These are phyloP conservation scores for Cladochytrium tenue DNA, from an alignment of 371 early-diverging fungal genomes.

Conservation along the genomic window DNA sequence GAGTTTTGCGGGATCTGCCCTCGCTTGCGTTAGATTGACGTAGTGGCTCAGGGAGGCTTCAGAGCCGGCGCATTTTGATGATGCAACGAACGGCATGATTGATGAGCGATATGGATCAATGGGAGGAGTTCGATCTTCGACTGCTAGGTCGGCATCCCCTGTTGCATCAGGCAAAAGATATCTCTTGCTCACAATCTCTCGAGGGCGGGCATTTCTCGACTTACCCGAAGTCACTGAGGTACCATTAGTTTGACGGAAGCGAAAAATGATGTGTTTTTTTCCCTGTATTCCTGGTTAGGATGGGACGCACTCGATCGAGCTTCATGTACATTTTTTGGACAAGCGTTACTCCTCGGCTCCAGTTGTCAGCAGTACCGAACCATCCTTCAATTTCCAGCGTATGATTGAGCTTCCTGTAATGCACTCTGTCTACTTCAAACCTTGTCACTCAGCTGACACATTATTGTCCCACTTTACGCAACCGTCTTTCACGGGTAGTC, in stretches of 20 bases:
- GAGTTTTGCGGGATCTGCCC: not conserved
- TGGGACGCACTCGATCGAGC: constrained; percentile 20
- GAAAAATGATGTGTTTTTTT: not conserved
- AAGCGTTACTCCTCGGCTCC: constrained; percentile 23
- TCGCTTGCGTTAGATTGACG: not conserved
- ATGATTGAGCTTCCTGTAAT: constrained; percentile 32
- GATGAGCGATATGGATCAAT: no score
- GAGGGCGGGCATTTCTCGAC: constrained; percentile 33
- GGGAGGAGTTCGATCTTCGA: no score
- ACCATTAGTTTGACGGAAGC: not conserved
- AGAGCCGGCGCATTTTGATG: not conserved
- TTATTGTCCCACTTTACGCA: not conserved
- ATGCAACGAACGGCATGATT: not conserved
- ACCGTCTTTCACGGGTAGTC: constrained; percentile 6
- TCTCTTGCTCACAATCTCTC: constrained; percentile 18
- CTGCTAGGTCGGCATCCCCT: no score
- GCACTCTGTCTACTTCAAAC: no score
- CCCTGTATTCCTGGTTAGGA: constrained; percentile 22
- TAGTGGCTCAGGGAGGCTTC: not conserved
- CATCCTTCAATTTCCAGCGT: constrained; percentile 27
- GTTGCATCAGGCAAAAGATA: constrained; percentile 16
- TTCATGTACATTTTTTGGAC: constrained; percentile 21
- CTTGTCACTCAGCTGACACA: not conserved
- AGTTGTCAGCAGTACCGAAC: constrained; percentile 33
- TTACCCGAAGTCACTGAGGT: constrained; percentile 29